Percentiles rank a stretch among this genome's conserved stretches.
Conservation (phyloP, 495 filamentous ascomycete species). For the Bacidia rubella region DNA sequence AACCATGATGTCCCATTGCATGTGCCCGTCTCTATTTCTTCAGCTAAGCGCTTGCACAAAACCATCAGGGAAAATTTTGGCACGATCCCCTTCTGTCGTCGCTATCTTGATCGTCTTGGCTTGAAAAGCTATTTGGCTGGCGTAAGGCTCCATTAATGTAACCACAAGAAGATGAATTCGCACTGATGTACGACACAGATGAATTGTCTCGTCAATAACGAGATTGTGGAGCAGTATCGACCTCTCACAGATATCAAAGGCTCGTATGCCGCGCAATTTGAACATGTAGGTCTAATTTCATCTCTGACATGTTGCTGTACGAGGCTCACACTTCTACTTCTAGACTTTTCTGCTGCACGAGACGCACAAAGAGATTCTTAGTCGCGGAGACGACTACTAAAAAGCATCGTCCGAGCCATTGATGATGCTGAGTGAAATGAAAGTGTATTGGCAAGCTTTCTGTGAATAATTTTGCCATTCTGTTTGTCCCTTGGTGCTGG, state of each 20-base stretch:
- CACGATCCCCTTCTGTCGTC: constrained; percentile 71
- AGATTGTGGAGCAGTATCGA: constrained; percentile 82
- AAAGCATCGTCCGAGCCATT: background rate
- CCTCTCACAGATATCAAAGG: constrained; percentile 87
- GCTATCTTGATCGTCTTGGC: constrained; percentile 74
- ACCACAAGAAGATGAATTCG: background rate
- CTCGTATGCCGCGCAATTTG: constrained; percentile 86
- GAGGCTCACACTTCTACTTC: constrained; percentile 7
- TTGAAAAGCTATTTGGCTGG: constrained; percentile 82
- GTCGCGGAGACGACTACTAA: constrained; percentile 37
- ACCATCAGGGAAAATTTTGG: constrained; percentile 91
- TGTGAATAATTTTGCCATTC: too few species aligned
- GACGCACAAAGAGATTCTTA: constrained; percentile 35
- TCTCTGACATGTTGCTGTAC: background rate
- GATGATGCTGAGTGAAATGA: too few species aligned
- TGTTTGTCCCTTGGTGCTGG: background rate
- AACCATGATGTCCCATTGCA: constrained; percentile 44
- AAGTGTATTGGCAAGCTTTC: too few species aligned
- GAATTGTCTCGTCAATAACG: constrained; percentile 73
- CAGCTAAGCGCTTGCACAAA: constrained; percentile 68
- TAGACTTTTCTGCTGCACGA: constrained; percentile 34
- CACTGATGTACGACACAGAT: constrained; percentile 22
- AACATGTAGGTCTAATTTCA: constrained; percentile 57
- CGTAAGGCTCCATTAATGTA: constrained; percentile 41
- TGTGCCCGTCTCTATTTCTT: constrained; percentile 52